Conservation (phyloP, 345 rosid species). For the Salix suchowensis region DNA sequence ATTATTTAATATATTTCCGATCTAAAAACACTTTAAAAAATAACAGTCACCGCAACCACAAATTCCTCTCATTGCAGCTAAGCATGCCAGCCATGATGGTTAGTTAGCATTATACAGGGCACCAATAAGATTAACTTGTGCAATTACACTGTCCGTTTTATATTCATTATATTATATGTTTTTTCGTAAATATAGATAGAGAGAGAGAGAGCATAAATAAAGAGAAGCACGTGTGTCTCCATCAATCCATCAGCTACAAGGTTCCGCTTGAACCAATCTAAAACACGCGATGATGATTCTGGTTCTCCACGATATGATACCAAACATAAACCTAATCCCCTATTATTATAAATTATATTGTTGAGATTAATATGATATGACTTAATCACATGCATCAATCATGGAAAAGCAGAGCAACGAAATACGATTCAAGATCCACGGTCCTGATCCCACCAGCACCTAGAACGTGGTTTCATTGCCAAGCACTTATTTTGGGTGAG, state of each 20-base stretch:
- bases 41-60: too few relatives aligned
- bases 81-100: background rate
- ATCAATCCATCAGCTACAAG: background rate
- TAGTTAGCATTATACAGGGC: background rate
- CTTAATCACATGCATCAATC: background rate
- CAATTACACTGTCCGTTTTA: too few relatives aligned
- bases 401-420: background rate
- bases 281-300: background rate
- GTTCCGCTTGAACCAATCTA: background rate
- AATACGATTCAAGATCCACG: background rate
- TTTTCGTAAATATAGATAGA: too few relatives aligned
- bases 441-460: background rate
- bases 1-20: too few relatives aligned
- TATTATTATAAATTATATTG: too few relatives aligned
- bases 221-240: background rate
- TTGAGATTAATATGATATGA: background rate
- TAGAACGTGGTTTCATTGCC: too few relatives aligned
- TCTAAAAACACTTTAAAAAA: too few relatives aligned
- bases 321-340: background rate
- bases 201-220: too few relatives aligned
- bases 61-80: background rate
- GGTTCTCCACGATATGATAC: too few relatives aligned
- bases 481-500: too few relatives aligned
- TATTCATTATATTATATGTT: too few relatives aligned
- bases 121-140: background rate